phyloP scores from a whole-genome alignment of 176 grass and related monocot genomes.

The Ampelocalamus luodianensis region DNA sequence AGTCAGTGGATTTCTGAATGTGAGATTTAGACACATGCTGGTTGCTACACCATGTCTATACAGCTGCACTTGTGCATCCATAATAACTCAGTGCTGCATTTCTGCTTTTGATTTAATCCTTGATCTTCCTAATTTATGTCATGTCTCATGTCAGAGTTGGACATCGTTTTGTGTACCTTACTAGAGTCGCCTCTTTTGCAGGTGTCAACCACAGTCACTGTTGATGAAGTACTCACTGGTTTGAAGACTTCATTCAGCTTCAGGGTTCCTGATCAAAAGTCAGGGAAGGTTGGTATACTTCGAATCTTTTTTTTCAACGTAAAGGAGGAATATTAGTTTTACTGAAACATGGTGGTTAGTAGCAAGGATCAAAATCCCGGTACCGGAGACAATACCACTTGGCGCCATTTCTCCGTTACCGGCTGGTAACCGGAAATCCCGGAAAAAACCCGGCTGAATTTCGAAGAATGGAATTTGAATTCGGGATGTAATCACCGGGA shows the following conservation, averaged over 20 bases:
- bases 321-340: not conserved
- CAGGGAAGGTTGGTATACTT: constrained; percentile 69
- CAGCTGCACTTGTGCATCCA: not conserved
- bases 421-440: too few species aligned
- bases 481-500: too few species aligned
- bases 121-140: not conserved
- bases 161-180: constrained; percentile 34
- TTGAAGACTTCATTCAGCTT: constrained; percentile 79
- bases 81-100: constrained; percentile 10
- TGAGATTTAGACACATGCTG: constrained; percentile 7
- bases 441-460: too few species aligned
- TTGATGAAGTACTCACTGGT: constrained; percentile 73
- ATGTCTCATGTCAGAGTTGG: not conserved
- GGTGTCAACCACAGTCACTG: constrained; percentile 75
- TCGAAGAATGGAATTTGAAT: too few species aligned
- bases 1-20: constrained; percentile 13
- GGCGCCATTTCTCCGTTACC: too few species aligned
- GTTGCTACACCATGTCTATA: not conserved
- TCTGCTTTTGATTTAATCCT: not conserved
- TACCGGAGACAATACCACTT: too few species aligned
- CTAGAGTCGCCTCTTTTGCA: constrained; percentile 43
- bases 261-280: constrained; percentile 85
- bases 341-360: not conserved
- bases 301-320: not conserved
- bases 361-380: too few species aligned